Conservation (phyloP, 2,329 filamentous ascomycete genomes). For the Emergomyces orientalis region DNA sequence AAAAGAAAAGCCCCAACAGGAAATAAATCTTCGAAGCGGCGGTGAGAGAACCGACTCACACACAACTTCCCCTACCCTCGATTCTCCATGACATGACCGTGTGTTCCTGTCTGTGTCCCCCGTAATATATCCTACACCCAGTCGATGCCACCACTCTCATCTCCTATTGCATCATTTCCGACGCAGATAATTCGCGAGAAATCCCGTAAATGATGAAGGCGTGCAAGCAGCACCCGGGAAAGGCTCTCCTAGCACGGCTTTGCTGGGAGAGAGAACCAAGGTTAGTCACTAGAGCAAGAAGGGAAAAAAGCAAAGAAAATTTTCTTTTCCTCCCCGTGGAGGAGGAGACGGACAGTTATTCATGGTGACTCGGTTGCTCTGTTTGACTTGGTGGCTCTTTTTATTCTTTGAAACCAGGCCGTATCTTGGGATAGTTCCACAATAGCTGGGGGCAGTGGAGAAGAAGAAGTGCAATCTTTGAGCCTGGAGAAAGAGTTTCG, state of each 20-base stretch:
- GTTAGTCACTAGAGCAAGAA: constrained; percentile 1
- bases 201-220: constrained; percentile 1
- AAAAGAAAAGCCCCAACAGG: neutral
- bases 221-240: neutral
- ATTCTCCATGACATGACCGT: neutral
- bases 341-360: neutral
- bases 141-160: constrained; percentile 11
- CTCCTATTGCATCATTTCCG: constrained; percentile 14
- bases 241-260: constrained; percentile 13
- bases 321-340: neutral
- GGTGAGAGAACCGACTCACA: neutral
- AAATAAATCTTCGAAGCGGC: constrained; percentile 2
- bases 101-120: neutral
- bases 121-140: constrained; percentile 2
- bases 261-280: constrained; percentile 10
- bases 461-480: neutral
- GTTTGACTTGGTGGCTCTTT: too few species aligned
- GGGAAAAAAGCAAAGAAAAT: constrained; percentile 1
- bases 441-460: neutral
- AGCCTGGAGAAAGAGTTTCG: neutral
- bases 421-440: neutral
- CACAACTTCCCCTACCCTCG: neutral
- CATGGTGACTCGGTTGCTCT: neutral
- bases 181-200: constrained; percentile 10
- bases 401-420: neutral